Evolutionary conservation across 345 rosid species (phyloP).

Genomic region (Camelina neglecta): DNA sequence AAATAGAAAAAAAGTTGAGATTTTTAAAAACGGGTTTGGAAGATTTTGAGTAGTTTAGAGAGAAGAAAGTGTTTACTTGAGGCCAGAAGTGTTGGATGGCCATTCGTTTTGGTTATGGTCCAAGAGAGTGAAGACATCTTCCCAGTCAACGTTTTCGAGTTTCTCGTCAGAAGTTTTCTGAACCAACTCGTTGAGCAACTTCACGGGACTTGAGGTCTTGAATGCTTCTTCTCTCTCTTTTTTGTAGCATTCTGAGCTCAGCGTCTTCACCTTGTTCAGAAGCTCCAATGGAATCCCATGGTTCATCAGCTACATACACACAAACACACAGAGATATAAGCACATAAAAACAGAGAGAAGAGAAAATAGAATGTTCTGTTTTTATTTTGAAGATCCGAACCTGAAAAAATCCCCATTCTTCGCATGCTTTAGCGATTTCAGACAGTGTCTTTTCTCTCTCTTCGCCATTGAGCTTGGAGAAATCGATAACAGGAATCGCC

Average conservation of each 20-base stretch:
- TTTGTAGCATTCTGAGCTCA: constrained; percentile 58
- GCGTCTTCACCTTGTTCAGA: constrained; percentile 76
- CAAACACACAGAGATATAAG: neutral
- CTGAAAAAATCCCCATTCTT: constrained; percentile 98
- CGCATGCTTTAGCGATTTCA: constrained; percentile 73
- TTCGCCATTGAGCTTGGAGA: constrained; percentile 75
- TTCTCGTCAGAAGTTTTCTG: constrained; percentile 50
- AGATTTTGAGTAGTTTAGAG: neutral
- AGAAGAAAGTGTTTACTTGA: constrained; percentile 56
- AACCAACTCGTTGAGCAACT: constrained; percentile 52
- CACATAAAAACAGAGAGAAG: neutral
- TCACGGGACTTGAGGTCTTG: constrained; percentile 57
- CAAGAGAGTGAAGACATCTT: constrained; percentile 74
- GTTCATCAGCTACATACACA: constrained; percentile 64
- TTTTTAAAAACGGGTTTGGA: neutral
- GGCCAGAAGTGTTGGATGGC: constrained; percentile 61
- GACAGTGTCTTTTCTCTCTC: constrained; percentile 69
- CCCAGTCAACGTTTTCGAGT: constrained; percentile 79
- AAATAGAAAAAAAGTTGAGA: constrained; percentile 5
- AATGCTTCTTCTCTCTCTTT: constrained; percentile 75
- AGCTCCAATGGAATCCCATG: constrained; percentile 80
- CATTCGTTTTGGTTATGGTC: constrained; percentile 61
- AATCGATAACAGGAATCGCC: constrained; percentile 94
- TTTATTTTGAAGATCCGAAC: constrained; percentile 39
- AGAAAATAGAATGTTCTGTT: neutral